Evolutionary conservation across 768 basidiomycete genomes (phyloP).

Genomic region (Leccinum aurantiacum): DNA sequence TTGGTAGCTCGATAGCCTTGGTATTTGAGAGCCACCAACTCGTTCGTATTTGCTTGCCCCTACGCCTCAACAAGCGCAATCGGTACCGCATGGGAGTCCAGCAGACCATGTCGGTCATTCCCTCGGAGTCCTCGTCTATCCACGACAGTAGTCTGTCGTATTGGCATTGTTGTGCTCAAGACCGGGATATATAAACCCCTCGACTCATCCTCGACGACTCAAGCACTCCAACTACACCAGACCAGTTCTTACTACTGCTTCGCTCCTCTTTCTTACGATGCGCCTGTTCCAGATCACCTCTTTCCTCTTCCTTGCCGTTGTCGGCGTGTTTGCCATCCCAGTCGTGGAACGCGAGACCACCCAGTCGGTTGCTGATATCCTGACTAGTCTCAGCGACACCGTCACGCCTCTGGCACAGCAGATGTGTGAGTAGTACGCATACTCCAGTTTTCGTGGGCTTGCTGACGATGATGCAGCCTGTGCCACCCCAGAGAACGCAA

Average conservation of each 20-base stretch:
- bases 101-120: background rate
- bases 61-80: background rate
- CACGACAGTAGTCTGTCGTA: background rate
- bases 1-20: background rate
- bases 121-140: slow-evolving; percentile 9
- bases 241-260: slow-evolving; percentile 5
- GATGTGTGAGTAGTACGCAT: slow-evolving; percentile 4
- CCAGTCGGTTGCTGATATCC: slow-evolving; percentile 5
- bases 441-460: background rate
- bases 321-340: slow-evolving; percentile 11
- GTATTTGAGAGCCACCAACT: background rate
- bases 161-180: background rate
- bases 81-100: background rate
- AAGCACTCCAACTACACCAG: slow-evolving; percentile 11
- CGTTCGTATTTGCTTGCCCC: background rate
- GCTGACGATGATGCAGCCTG: slow-evolving; percentile 8
- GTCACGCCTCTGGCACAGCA: slow-evolving; percentile 10
- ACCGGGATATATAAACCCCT: slow-evolving; percentile 12
- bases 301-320: slow-evolving; percentile 7
- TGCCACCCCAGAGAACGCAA: slow-evolving; percentile 13
- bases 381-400: slow-evolving; percentile 4
- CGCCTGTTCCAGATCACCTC: slow-evolving; percentile 6
- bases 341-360: slow-evolving; percentile 6
- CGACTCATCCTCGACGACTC: background rate
- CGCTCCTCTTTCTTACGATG: slow-evolving; percentile 2